Evolutionary conservation across 2,329 filamentous ascomycete species (phyloP).

Genomic region (Pestalotiopsis sp.): DNA sequence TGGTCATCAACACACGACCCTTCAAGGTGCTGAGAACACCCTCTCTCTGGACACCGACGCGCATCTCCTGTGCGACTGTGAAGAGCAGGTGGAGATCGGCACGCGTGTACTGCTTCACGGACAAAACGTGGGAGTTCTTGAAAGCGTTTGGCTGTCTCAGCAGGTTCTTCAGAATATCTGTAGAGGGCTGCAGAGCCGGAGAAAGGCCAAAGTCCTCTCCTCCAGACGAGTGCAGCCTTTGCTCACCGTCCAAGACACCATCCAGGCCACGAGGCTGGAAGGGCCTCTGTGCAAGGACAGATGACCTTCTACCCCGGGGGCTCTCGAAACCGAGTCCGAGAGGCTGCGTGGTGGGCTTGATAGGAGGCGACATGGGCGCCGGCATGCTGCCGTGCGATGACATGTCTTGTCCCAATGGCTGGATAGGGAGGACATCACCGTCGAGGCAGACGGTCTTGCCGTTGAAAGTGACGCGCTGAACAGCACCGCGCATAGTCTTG

Average conservation of each 20-base stretch:
- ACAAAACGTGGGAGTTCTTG: constrained; percentile 87
- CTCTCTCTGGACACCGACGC: constrained; percentile 88
- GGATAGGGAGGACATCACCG: constrained; percentile 60
- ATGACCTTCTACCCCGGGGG: constrained; percentile 34
- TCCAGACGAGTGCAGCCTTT: constrained; percentile 28
- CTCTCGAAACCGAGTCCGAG: constrained; percentile 38
- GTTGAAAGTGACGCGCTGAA: constrained; percentile 77
- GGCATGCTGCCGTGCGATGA: constrained; percentile 63
- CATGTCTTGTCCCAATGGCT: constrained; percentile 72
- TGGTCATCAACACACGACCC: constrained; percentile 82
- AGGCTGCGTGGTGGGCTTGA: constrained; percentile 53
- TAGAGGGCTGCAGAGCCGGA: constrained; percentile 50
- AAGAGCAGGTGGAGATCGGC: constrained; percentile 91
- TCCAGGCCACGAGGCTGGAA: constrained; percentile 38
- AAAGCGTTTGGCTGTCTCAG: constrained; percentile 78
- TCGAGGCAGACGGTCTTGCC: constrained; percentile 76
- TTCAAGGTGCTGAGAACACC: constrained; percentile 86
- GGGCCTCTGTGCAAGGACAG: constrained; percentile 36
- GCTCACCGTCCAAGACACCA: constrained; percentile 30
- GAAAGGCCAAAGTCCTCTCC: constrained; percentile 48
- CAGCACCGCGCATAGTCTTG: constrained; percentile 67
- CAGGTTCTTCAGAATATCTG: constrained; percentile 70
- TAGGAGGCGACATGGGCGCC: constrained; percentile 55
- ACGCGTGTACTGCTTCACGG: constrained; percentile 86
- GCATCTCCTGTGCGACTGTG: constrained; percentile 97